Percentiles rank a stretch among this genome's conserved stretches.
Conservation (phyloP, 2,329 filamentous ascomycete genomes). For the Cladosporium sp. region DNA sequence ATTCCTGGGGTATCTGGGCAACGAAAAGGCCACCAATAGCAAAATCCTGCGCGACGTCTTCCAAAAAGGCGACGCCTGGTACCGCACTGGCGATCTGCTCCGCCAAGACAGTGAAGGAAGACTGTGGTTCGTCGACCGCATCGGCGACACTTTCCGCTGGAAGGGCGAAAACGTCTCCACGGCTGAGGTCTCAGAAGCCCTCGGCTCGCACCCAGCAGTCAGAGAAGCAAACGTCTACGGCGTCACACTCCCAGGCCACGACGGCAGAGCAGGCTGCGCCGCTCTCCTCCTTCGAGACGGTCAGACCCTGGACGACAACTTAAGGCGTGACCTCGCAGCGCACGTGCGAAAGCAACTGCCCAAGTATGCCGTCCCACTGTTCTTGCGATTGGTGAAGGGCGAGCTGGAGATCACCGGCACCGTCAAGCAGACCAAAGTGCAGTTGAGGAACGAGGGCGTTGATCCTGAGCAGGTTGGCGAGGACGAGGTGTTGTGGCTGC, state of each 20-base stretch:
- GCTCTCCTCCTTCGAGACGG: slow-evolving; percentile 60
- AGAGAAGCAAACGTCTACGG: slow-evolving; percentile 86
- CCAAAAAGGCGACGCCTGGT: slow-evolving; percentile 75
- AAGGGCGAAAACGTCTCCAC: slow-evolving; percentile 57
- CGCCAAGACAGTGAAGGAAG: slow-evolving; percentile 70
- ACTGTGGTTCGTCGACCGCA: slow-evolving; percentile 78
- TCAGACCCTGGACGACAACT: slow-evolving; percentile 36
- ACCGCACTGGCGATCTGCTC: slow-evolving; percentile 80
- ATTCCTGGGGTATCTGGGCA: slow-evolving; percentile 83
- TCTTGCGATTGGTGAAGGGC: slow-evolving; percentile 67
- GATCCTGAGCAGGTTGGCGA: slow-evolving; percentile 58
- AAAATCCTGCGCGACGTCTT: slow-evolving; percentile 78
- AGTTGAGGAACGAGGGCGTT: slow-evolving; percentile 71
- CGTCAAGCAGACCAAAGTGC: slow-evolving; percentile 84
- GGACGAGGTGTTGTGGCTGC: slow-evolving; percentile 67
- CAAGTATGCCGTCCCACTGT: slow-evolving; percentile 74
- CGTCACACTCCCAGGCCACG: slow-evolving; percentile 75
- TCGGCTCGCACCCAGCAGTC: slow-evolving; percentile 68
- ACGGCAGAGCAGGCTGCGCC: slow-evolving; percentile 81
- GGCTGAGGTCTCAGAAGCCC: slow-evolving; percentile 71
- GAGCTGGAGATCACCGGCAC: slow-evolving; percentile 73
- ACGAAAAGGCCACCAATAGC: slow-evolving; percentile 66
- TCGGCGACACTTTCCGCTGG: slow-evolving; percentile 78
- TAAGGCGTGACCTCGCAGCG: slow-evolving; percentile 56
- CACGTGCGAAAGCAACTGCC: slow-evolving; percentile 65